Base-by-base conservation (phyloP, 73 alveolate genomes). In the Paramecium primaurelia region DNA sequence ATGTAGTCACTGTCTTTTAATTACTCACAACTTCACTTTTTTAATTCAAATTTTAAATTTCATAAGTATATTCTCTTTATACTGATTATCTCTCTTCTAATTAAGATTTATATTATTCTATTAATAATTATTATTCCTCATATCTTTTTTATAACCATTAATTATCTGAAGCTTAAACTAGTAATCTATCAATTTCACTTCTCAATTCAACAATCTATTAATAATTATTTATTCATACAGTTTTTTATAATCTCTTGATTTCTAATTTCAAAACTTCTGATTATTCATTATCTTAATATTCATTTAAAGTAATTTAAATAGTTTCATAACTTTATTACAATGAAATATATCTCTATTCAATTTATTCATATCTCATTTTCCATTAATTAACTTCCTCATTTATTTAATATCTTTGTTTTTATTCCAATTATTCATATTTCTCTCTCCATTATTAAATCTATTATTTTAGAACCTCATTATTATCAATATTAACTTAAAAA, bases 281-380 rank as follows among this genome's bases (percentile, higher is more conserved):
- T 38, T 34, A 40, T 16, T 73, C 87, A 37, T 73, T 73, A 32
- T 73, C 59, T 73, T 73, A 14, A 73, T 37, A 40, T 34, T 73
- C 38, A 34, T 34, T 73, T 10, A 73, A 37, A 36, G 87, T 73
- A 14, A 73, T 73, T 73, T 73, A 73, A 38, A 73, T 73, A 18
- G 87, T 73, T n/a, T 73, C 87, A 40, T 73, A 73, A 73, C 87
- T 73, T 20, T 73, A 73, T 38, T 73, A 73, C 38, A 73, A 73
- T 14, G 87, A 73, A 3, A 37, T 22, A 40, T 73, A 73, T 38
- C 87, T 73, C 26, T 36, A 73, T 9, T 73, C 87, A 1, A 40
- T 40, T 40, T 73, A 18, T 16, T 73, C 87, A 36, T 73, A 73
- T 73, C 47, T 73, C 3, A 38, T n/a, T 20, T 38, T 73, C 87